These are phyloP conservation scores for Populus euphratica DNA, from an alignment of 345 rosid species.

Conservation along the genomic window DNA sequence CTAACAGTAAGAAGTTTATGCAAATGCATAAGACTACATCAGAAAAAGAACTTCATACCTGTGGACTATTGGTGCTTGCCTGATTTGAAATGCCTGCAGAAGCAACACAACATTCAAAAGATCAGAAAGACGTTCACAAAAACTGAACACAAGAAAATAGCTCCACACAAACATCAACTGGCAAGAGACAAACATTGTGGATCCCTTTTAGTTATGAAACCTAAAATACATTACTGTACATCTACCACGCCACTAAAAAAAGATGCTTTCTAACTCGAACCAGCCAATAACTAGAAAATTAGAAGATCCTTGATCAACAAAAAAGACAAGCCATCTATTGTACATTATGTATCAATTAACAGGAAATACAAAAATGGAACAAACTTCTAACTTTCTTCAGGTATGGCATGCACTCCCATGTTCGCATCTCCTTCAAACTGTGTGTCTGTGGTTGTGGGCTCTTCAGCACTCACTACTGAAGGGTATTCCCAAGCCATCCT, in stretches of 20 bases:
- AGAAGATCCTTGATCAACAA: not conserved
- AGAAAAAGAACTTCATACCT: slow-evolving; percentile 36
- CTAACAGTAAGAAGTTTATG: not conserved
- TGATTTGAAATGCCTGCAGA: slow-evolving; percentile 43
- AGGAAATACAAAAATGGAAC: not conserved
- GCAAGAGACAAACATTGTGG: not conserved
- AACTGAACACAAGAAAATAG: not conserved
- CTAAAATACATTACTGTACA: not conserved
- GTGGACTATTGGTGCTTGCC: slow-evolving; percentile 35
- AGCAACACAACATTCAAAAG: slow-evolving; percentile 16
- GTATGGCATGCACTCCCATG: slow-evolving; percentile 22
- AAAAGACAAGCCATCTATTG: not conserved
- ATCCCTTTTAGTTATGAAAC: not conserved
- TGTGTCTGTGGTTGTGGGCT: slow-evolving; percentile 29
- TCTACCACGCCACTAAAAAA: not conserved
- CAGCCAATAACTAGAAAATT: not conserved
- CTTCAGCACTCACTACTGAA: slow-evolving; percentile 33
- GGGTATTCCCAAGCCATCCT: slow-evolving; percentile 51
- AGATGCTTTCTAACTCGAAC: not conserved
- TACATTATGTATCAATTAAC: not conserved
- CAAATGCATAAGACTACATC: slow-evolving; percentile 2
- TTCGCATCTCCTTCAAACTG: slow-evolving; percentile 32
- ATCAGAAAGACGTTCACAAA: not conserved
- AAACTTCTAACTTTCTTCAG: slow-evolving; percentile 49
- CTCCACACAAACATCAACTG: not conserved